phyloP scores from a whole-genome alignment of 2,329 filamentous ascomycete species.

The Peltaster fructicola region DNA sequence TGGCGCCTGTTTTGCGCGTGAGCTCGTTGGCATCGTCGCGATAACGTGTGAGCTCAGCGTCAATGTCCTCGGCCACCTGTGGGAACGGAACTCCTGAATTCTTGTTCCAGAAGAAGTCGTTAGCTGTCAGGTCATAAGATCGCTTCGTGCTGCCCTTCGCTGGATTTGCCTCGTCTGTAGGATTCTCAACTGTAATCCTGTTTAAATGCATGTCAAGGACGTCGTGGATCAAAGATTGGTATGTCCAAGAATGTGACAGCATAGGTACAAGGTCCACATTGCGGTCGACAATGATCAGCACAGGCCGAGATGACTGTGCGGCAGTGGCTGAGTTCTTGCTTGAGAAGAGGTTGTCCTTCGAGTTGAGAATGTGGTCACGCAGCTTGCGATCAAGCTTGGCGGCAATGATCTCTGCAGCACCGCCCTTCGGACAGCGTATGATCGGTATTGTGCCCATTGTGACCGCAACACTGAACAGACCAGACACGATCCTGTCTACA shows the following conservation, averaged over 20 bases:
- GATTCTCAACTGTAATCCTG: conserved; percentile 78
- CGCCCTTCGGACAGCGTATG: conserved; percentile 83
- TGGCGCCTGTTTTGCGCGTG: conserved; percentile 86
- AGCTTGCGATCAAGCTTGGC: conserved; percentile 90
- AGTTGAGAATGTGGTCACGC: conserved; percentile 89
- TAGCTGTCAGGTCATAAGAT: conserved; percentile 73
- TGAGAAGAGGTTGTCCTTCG: conserved; percentile 93
- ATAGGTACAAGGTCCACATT: conserved; percentile 94
- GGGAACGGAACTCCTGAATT: conserved; percentile 86
- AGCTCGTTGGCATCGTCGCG: conserved; percentile 90
- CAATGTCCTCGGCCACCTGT: conserved; percentile 90
- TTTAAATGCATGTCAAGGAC: conserved; percentile 71
- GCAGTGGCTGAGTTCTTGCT: conserved; percentile 39
- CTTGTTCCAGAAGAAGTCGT: conserved; percentile 91
- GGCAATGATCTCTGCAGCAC: conserved; percentile 84
- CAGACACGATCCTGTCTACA: conserved; percentile 82
- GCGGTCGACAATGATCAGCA: conserved; percentile 83
- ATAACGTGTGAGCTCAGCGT: conserved; percentile 81
- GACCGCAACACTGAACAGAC: conserved; percentile 94
- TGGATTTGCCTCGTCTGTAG: conserved; percentile 59
- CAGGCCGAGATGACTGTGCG: conserved; percentile 60
- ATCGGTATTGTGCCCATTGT: conserved; percentile 94
- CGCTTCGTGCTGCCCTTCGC: conserved; percentile 65
- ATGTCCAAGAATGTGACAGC: conserved; percentile 92
- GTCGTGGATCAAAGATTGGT: conserved; percentile 71